Base-by-base conservation (phyloP, 2,329 filamentous ascomycete genomes). In the Lasiodiplodia hormozganensis region DNA sequence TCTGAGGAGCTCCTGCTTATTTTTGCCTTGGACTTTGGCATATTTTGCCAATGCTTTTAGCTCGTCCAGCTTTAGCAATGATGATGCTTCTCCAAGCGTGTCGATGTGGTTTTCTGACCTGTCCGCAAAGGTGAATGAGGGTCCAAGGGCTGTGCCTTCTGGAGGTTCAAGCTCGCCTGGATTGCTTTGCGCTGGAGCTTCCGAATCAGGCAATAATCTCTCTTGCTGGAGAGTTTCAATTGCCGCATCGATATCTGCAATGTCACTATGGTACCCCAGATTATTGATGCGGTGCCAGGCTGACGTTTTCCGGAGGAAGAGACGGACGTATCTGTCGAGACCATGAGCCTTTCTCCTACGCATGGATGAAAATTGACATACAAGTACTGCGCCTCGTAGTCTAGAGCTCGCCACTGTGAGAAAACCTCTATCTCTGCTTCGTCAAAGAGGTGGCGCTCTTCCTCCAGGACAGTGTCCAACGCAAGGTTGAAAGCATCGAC, bases 401-500 rank as follows among this genome's bases (percentile, higher is more conserved):
- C 83, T 64, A 98, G 77, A 0, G 80, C 79, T 69, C 83, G 87
- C 94, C 95, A 99, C 69, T 89, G 84, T 3, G 83, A 81, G 76
- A 99, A 98, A 0, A 98, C 85, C 16, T 86, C 83, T 74, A 85
- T 87, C 79, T 99, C 96, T 21, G 88, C 90, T 69, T 89, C 87
- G 74, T 96, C 87, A 76, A 98, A 99, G 0, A 99, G 82, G 79
- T 97, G 93, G 0, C 88, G 86, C 79, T 99, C 96, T 68, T 98
- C 93, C 60, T 93, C 89, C 14, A 98, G 82, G 3, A 99, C 96
- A 0, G 93, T 97, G 69, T 95, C 90, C 60, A 99, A 82, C 2
- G 95, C 93, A 16, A 98, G 84, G 75, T 97, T 97, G 84, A 99
- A 99, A 0, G 96, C 96, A 81, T 99, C 96, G 21, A 97, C 93